phyloP scores from a whole-genome alignment of 148 eudicot species.

The Chenopodium berlandieri region DNA sequence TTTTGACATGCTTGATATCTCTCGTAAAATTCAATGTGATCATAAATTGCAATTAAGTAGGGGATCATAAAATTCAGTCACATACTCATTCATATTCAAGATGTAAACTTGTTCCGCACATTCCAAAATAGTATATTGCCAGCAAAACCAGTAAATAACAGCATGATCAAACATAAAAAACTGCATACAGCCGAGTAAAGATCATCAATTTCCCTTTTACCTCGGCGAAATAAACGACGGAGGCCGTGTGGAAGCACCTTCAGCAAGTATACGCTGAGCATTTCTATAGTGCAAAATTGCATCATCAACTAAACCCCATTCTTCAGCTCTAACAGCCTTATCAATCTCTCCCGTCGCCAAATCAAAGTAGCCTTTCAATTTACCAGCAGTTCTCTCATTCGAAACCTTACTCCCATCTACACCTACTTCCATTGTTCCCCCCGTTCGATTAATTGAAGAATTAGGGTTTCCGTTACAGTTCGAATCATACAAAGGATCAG shows the following conservation, averaged over 20 bases:
- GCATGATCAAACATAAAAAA: constrained; percentile 9
- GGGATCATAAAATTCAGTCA: not conserved
- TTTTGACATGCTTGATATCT: not conserved
- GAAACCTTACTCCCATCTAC: constrained; percentile 38
- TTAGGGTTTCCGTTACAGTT: constrained; percentile 52
- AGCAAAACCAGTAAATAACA: not conserved
- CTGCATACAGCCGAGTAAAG: not conserved
- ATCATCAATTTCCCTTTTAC: constrained; percentile 31
- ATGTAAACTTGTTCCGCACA: not conserved
- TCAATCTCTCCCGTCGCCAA: constrained; percentile 79
- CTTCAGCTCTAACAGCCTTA: constrained; percentile 91
- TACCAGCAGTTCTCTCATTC: constrained; percentile 84
- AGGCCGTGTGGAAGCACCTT: constrained; percentile 70
- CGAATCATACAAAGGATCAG: constrained; percentile 33
- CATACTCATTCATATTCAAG: not conserved
- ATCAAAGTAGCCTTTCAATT: constrained; percentile 89
- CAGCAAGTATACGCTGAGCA: constrained; percentile 63
- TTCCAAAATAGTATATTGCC: not conserved
- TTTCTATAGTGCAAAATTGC: constrained; percentile 66
- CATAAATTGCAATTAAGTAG: not conserved
- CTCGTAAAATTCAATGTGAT: not conserved
- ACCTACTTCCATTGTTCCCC: constrained; percentile 43
- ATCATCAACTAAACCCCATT: constrained; percentile 84
- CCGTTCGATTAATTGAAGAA: constrained; percentile 16
- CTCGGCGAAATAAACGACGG: constrained; percentile 69